Conservation (phyloP, 768 basidiomycete genomes). For the Russula ochroleuca region DNA sequence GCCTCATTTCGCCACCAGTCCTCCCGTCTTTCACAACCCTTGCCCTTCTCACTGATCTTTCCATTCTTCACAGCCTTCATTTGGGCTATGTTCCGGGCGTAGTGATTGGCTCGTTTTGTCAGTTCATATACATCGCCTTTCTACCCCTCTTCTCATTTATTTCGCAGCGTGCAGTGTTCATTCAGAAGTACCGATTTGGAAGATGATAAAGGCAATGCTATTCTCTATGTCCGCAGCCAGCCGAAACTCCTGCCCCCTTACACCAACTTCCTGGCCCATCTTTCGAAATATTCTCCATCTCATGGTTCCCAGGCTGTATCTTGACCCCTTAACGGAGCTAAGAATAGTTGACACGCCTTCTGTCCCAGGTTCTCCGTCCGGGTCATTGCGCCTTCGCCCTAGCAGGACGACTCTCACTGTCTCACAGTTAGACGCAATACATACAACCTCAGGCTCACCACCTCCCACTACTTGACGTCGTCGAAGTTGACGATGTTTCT, state of each 20-base stretch:
- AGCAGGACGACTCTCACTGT: background rate
- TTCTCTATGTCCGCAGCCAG: too few relatives aligned
- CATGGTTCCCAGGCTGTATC: background rate
- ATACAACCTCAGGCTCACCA: background rate
- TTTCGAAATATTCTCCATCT: background rate
- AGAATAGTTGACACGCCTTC: background rate
- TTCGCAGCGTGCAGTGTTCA: too few relatives aligned
- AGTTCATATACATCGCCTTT: too few relatives aligned
- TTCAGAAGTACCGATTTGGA: too few relatives aligned
- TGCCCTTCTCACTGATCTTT: background rate
- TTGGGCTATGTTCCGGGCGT: too few relatives aligned
- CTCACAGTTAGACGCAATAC: background rate
- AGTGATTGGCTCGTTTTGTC: too few relatives aligned
- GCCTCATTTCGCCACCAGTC: background rate
- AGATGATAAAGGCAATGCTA: too few relatives aligned
- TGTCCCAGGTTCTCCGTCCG: background rate
- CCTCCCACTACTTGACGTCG: too few relatives aligned
- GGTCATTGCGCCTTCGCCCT: background rate
- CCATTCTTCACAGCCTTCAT: too few relatives aligned
- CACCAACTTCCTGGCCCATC: background rate
- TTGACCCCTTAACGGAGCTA: background rate
- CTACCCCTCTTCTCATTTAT: too few relatives aligned
- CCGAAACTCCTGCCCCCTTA: too few relatives aligned
- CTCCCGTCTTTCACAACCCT: background rate
- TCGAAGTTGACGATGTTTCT: slow-evolving; percentile 15